These are phyloP conservation scores for Arxiozyma slooffiae DNA, from an alignment of 1,139 yeast species.

Conservation along the genomic window DNA sequence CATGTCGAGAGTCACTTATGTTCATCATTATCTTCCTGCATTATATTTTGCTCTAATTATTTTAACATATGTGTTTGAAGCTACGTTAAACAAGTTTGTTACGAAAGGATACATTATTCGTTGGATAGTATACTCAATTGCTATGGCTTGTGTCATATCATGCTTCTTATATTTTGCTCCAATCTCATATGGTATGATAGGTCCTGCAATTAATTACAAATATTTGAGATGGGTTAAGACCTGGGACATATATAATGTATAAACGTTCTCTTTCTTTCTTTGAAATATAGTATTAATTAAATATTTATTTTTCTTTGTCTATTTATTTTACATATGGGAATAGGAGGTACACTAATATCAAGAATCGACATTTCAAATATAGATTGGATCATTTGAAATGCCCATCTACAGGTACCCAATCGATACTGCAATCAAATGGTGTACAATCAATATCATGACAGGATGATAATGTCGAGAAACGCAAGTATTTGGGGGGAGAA, in stretches of 20 bases:
- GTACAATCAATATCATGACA: no score
- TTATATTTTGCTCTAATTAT: slow-evolving; percentile 87
- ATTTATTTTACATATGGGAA: background rate
- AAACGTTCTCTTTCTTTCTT: no score
- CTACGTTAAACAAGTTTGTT: slow-evolving; percentile 38
- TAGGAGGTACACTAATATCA: no score
- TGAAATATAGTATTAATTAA: no score
- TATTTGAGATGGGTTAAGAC: slow-evolving; percentile 67
- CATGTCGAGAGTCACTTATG: slow-evolving; percentile 96
- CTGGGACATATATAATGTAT: slow-evolving; percentile 49
- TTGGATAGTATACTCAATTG: slow-evolving; percentile 32
- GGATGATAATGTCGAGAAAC: no score
- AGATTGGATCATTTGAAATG: no score
- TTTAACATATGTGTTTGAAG: slow-evolving; percentile 66
- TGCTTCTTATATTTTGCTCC: slow-evolving; percentile 67
- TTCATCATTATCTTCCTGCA: slow-evolving; percentile 95
- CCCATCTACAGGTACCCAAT: no score
- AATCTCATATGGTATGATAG: slow-evolving; percentile 84
- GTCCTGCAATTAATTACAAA: slow-evolving; percentile 56
- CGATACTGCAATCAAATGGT: no score
- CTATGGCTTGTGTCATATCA: slow-evolving; percentile 51
- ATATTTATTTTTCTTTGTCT: no score
- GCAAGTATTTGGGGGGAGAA: no score
- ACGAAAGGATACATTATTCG: slow-evolving; percentile 27
- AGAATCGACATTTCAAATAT: no score